Conservation (phyloP, 345 rosid genomes). For the Camelina hispida region DNA sequence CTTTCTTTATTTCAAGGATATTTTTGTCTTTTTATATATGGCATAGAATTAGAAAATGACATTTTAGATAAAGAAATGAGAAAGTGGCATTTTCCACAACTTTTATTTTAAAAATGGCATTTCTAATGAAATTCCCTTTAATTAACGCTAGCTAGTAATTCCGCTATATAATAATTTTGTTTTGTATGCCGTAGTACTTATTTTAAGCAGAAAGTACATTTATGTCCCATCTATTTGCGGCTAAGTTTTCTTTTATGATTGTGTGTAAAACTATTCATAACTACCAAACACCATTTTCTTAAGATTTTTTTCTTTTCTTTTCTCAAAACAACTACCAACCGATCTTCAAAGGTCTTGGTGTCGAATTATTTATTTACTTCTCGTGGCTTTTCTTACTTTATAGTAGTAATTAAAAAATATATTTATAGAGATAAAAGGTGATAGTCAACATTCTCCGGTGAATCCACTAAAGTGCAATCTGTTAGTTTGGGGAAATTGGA, state of each 20-base stretch:
- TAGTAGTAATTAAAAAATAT: no score
- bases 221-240: slow-evolving; percentile 12
- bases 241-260: neutral
- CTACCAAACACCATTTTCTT: neutral
- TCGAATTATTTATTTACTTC: slow-evolving; percentile 31
- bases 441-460: slow-evolving; percentile 29
- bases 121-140: no score
- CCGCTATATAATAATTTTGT: neutral
- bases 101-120: no score
- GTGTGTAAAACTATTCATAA: neutral
- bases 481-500: neutral
- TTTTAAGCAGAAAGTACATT: slow-evolving; percentile 15
- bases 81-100: no score
- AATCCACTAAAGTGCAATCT: neutral
- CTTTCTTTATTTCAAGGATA: no score
- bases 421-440: neutral
- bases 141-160: neutral
- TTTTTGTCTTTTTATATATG: no score
- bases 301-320: neutral
- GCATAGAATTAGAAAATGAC: no score
- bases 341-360: slow-evolving; percentile 31
- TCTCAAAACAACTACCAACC: slow-evolving; percentile 33
- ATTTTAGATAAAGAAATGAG: no score
- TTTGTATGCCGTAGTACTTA: neutral
- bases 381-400: slow-evolving; percentile 21